These are phyloP conservation scores for Eutreptiella sp. DNA, from an alignment of 208 protist species.

Conservation along the genomic window DNA sequence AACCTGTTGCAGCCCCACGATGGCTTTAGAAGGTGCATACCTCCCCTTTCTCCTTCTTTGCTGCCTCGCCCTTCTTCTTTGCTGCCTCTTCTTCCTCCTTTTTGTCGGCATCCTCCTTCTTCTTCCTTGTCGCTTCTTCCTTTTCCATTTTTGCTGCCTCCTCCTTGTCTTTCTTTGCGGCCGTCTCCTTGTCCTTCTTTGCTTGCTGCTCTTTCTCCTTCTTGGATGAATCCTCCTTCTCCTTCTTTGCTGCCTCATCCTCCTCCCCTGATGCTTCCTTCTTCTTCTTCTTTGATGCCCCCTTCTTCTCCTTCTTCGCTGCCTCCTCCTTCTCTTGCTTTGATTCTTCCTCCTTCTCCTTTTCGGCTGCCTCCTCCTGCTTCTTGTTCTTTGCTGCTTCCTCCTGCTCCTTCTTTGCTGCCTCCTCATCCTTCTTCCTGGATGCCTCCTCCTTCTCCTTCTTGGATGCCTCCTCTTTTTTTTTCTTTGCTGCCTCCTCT, in stretches of 20 bases:
- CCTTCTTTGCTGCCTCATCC: background rate
- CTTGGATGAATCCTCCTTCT: background rate
- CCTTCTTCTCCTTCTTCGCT: conserved; percentile 2
- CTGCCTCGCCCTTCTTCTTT: too few species aligned
- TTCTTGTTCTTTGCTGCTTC: background rate
- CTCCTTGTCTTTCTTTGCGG: background rate
- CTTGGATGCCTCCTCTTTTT: too few species aligned
- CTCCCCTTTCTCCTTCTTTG: too few species aligned
- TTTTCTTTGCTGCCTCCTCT: too few species aligned
- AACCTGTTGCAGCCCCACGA: too few species aligned
- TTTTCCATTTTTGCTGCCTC: background rate
- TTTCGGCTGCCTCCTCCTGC: background rate
- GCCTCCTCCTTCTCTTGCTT: background rate
- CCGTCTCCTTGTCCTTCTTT: background rate
- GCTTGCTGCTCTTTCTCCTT: background rate
- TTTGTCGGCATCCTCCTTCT: too few species aligned
- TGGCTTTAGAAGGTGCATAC: too few species aligned
- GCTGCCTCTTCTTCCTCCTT: too few species aligned
- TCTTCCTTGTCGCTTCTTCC: background rate
- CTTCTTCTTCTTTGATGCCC: background rate
- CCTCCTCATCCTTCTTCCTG: background rate
- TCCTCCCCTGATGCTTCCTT: background rate
- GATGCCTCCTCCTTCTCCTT: background rate
- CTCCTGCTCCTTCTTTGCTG: background rate
- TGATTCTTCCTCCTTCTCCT: background rate